Evolutionary conservation across 2,329 filamentous ascomycete species (phyloP).

Genomic region (Exserohilum turcica): DNA sequence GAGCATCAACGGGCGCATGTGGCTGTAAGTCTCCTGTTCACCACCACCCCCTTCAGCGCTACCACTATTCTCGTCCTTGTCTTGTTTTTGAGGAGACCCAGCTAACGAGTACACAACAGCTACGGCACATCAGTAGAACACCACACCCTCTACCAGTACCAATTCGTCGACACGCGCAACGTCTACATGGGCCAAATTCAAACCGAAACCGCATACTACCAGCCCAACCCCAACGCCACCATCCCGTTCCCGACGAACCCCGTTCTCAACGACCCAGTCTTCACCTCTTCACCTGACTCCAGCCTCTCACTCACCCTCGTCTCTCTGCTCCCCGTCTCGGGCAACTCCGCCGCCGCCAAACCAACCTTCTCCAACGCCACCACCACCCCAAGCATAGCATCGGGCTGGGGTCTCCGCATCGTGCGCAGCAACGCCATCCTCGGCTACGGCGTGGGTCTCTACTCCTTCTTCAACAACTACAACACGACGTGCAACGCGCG

Average conservation of each 20-base stretch:
- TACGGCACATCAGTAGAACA: conserved; percentile 73
- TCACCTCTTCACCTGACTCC: conserved; percentile 50
- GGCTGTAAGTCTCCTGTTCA: conserved; percentile 36
- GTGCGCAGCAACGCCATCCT: conserved; percentile 61
- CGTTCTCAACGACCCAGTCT: conserved; percentile 70
- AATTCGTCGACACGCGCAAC: conserved; percentile 75
- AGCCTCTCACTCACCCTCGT: background rate
- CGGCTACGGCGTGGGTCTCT: conserved; percentile 68
- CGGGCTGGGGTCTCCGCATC: conserved; percentile 69
- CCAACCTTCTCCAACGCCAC: conserved; percentile 26
- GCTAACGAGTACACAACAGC: conserved; percentile 15
- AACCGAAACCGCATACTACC: conserved; percentile 85
- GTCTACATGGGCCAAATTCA: conserved; percentile 85
- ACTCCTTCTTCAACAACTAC: conserved; percentile 72
- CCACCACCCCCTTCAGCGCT: too few relatives aligned
- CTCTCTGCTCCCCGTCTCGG: background rate
- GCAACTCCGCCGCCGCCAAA: too few relatives aligned
- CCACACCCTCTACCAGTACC: conserved; percentile 75
- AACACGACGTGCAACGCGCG: conserved; percentile 43
- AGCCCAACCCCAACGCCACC: conserved; percentile 77
- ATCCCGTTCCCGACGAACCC: conserved; percentile 66
- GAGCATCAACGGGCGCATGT: conserved; percentile 46
- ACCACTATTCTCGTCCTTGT: conserved; percentile 62
- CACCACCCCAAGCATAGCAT: conserved; percentile 38
- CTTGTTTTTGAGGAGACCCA: conserved; percentile 32